Evolutionary conservation across 768 basidiomycete genomes (phyloP).

Genomic region (Boletus reticulatus): DNA sequence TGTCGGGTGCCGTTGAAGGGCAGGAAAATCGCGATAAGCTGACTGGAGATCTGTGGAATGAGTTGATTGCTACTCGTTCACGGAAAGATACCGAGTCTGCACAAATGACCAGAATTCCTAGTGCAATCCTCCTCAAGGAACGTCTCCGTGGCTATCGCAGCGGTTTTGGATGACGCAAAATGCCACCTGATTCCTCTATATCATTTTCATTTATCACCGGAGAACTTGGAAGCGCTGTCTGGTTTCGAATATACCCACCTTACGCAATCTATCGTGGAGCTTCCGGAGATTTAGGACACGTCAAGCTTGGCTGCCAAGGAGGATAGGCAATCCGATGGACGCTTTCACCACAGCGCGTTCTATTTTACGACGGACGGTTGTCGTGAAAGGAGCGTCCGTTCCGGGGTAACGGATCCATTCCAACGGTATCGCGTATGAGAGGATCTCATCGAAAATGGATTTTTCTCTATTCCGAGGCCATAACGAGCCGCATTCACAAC

Average conservation of each 20-base stretch:
- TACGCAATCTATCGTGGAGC: slow-evolving; percentile 11
- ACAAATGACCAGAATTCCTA: slow-evolving; percentile 12
- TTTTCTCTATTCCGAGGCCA: not conserved
- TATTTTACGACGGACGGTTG: slow-evolving; percentile 2
- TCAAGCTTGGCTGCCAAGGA: not conserved
- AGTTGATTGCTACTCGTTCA: slow-evolving; percentile 12
- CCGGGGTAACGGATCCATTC: slow-evolving; percentile 3
- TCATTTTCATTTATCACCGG: slow-evolving; percentile 27
- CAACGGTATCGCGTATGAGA: not conserved
- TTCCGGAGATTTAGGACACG: slow-evolving; percentile 4
- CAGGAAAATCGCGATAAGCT: not conserved
- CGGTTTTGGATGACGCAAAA: slow-evolving; percentile 11
- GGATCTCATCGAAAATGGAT: slow-evolving; percentile 11
- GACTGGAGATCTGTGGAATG: not conserved
- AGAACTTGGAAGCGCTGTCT: slow-evolving; percentile 7
- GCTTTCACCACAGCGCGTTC: slow-evolving; percentile 2
- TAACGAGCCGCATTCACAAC: not conserved
- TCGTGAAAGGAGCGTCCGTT: not conserved
- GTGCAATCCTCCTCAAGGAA: slow-evolving; percentile 24
- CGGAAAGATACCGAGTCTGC: slow-evolving; percentile 10
- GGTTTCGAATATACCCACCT: slow-evolving; percentile 24
- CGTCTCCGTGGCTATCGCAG: slow-evolving; percentile 22
- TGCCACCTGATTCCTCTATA: slow-evolving; percentile 12
- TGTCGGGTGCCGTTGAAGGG: not conserved
- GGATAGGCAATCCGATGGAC: slow-evolving; percentile 14